Base-by-base conservation (phyloP, 176 grass and related monocot species). In the Oryza meyeriana region DNA sequence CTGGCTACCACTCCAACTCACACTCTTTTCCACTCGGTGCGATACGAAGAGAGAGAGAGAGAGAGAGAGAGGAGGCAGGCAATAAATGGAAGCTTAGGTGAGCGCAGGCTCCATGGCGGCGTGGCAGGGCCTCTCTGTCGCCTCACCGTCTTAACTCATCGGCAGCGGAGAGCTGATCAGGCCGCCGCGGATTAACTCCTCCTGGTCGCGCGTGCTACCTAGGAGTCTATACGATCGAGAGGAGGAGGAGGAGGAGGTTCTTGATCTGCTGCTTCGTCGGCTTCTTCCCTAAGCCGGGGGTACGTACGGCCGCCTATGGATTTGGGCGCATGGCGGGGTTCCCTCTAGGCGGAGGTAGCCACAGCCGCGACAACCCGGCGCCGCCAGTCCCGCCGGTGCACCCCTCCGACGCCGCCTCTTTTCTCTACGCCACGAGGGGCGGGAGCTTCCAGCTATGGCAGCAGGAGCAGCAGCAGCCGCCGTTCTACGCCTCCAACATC, bases 61-160 rank as follows among this genome's bases (percentile, higher is more conserved):
- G 17, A 32, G 29, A 4, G n/a, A n/a, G 77, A 26, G 42, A 38
- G 70, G 57, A 40, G 55, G 67, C 29, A 74, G 81, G 90, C 80
- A 94, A 87, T 94, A 90, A 98, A 93, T 91, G 88, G 79, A 41
- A 89, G 85, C 88, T 89, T 86, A 35, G 95, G 82, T 80, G 85
- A 71, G 76, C 61, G 89, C 90, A 94, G 89, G 86, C 85, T 79
- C 90, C 82, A 89, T 98, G 95, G 95, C 95, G 95, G 95, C 95
- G 92, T 92, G 78, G 92, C 95, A 98, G 92, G 80, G 65, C 89
- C 76, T 90, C 94, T 89, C 83, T 94, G 89, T 87, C 92, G 85
- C 77, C 85, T 90, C 86, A 59, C 55, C 89, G 71, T 92, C 93
- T 84, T 90, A 86, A 88, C 83, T 78, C 83, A 25, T 25, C 64